Evolutionary conservation across 208 protist genomes (phyloP).

Genomic region (Leishmania aethiopica): DNA sequence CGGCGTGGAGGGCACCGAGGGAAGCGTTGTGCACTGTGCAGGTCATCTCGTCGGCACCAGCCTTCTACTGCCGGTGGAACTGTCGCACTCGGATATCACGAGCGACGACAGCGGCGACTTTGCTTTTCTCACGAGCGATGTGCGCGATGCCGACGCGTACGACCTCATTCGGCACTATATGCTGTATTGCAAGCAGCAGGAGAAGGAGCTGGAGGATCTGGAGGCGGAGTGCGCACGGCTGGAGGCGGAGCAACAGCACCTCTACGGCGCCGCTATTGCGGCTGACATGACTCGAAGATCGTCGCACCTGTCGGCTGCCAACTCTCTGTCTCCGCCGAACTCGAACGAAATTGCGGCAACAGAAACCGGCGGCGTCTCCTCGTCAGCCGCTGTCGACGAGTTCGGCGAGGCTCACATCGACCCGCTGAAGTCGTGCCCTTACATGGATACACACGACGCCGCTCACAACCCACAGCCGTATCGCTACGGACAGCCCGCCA

Average conservation of each 20-base stretch:
- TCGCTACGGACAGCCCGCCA: conserved; percentile 29
- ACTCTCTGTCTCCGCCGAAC: conserved; percentile 18
- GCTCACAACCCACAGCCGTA: conserved; percentile 3
- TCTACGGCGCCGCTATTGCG: conserved; percentile 14
- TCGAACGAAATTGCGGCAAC: conserved; percentile 17
- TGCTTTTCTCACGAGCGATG: conserved; percentile 25
- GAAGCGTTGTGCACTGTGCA: neutral
- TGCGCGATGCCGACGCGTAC: conserved; percentile 28
- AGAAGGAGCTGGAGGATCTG: conserved; percentile 18
- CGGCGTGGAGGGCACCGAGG: neutral
- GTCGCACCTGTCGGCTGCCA: conserved; percentile 5
- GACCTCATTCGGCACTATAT: conserved; percentile 37
- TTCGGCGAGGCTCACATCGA: conserved; percentile 58
- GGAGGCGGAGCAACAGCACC: conserved; percentile 36
- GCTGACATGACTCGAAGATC: conserved; percentile 22
- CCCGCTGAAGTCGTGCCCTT: conserved; percentile 31
- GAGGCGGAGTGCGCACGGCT: conserved; percentile 19
- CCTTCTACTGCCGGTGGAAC: neutral
- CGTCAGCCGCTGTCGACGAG: conserved; percentile 33
- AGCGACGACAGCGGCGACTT: conserved; percentile 53
- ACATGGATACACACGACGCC: conserved; percentile 4
- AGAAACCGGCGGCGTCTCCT: conserved; percentile 19
- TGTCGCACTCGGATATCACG: conserved; percentile 29
- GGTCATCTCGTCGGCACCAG: neutral
- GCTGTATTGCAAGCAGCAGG: conserved; percentile 39